These are phyloP conservation scores for Ambrosia artemisiifolia DNA, from an alignment of 129 eudicot genomes.

Conservation along the genomic window DNA sequence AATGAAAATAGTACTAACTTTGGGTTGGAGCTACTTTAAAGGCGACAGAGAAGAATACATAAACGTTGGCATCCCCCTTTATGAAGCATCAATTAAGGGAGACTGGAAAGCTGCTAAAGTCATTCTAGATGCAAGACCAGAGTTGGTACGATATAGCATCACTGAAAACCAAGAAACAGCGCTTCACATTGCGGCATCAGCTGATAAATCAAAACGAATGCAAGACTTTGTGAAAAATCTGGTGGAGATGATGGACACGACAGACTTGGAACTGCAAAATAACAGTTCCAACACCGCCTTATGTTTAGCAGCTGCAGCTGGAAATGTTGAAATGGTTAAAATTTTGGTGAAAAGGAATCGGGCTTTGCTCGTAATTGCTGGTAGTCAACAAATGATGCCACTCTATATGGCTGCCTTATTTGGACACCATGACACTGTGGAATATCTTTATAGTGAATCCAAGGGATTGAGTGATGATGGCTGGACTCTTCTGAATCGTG, in stretches of 20 bases:
- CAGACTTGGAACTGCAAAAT: slow-evolving; percentile 36
- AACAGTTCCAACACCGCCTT: slow-evolving; percentile 40
- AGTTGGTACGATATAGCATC: slow-evolving; percentile 21
- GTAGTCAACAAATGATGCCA: slow-evolving; percentile 36
- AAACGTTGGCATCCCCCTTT: slow-evolving; percentile 29
- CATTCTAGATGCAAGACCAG: not conserved
- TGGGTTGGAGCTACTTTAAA: slow-evolving; percentile 3
- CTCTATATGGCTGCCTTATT: slow-evolving; percentile 45
- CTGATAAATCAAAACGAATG: slow-evolving; percentile 19
- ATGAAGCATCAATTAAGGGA: slow-evolving; percentile 35
- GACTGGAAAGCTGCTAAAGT: slow-evolving; percentile 45
- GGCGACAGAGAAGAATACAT: slow-evolving; percentile 26
- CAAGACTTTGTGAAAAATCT: slow-evolving; percentile 33
- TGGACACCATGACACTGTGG: slow-evolving; percentile 36
- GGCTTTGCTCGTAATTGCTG: slow-evolving; percentile 23
- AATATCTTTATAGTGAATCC: slow-evolving; percentile 25
- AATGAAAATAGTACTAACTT: not conserved
- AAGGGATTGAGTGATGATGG: not conserved
- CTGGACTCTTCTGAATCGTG: slow-evolving; percentile 31
- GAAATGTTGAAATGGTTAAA: slow-evolving; percentile 36
- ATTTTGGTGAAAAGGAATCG: slow-evolving; percentile 29
- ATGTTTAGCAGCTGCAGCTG: slow-evolving; percentile 54
- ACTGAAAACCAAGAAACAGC: slow-evolving; percentile 45
- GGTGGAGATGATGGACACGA: slow-evolving; percentile 16
- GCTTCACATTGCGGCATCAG: slow-evolving; percentile 53